Conservation (phyloP, 2,329 filamentous ascomycete species). For the Teratosphaeriaceae sp. region DNA sequence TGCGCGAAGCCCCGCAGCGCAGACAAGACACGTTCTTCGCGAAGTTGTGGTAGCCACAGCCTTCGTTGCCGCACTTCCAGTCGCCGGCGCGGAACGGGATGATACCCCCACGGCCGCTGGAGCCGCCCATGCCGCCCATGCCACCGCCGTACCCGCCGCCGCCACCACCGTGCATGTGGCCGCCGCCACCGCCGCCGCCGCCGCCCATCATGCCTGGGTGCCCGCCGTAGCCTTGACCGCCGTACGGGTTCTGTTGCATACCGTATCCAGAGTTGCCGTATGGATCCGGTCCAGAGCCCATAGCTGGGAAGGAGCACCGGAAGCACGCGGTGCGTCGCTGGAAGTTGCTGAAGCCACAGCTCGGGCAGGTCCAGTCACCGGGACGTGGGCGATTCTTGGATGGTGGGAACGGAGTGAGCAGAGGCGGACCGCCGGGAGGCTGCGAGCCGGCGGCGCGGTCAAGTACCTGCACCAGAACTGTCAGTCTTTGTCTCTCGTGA, state of each 20-base stretch:
- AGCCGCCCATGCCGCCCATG: constrained; percentile 53
- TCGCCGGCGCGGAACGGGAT: constrained; percentile 98
- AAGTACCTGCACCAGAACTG: constrained; percentile 46
- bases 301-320: constrained; percentile 97
- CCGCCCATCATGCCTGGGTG: constrained; percentile 68
- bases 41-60: constrained; percentile 98
- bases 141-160: constrained; percentile 38
- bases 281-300: constrained; percentile 68
- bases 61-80: constrained; percentile 98
- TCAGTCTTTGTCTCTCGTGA: not conserved
- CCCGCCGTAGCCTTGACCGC: constrained; percentile 31
- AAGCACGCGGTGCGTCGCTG: constrained; percentile 97
- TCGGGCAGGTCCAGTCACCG: constrained; percentile 98
- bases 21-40: constrained; percentile 98
- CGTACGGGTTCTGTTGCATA: constrained; percentile 33
- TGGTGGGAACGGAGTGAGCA: constrained; percentile 92
- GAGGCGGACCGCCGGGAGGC: constrained; percentile 38
- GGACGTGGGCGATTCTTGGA: constrained; percentile 97
- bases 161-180: constrained; percentile 56
- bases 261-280: constrained; percentile 39
- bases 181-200: constrained; percentile 22
- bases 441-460: constrained; percentile 76
- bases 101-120: constrained; percentile 53
- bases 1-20: constrained; percentile 89
- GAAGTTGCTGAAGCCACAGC: constrained; percentile 98